Percentiles rank a stretch among this genome's conserved stretches.
These are phyloP conservation scores for Pestalotiopsis fici DNA, from an alignment of 2,329 filamentous ascomycete species.

Conservation along the genomic window DNA sequence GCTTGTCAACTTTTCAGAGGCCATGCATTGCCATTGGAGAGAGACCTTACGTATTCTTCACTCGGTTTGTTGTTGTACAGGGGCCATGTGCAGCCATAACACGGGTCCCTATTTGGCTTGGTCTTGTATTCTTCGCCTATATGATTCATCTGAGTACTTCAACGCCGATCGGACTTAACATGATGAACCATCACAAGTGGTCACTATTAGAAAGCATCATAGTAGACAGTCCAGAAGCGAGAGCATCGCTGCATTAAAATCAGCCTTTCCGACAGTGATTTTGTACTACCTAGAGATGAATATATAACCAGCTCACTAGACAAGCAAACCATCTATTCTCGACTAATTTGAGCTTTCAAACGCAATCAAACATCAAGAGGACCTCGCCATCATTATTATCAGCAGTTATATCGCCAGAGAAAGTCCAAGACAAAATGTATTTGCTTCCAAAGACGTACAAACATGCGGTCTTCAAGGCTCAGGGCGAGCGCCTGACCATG, in stretches of 20 bases:
- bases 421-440: neutral
- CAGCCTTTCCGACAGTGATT: neutral
- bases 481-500: slow-evolving; percentile 46
- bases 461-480: slow-evolving; percentile 54
- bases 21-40: neutral
- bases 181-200: neutral
- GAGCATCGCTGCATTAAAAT: neutral
- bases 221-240: neutral
- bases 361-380: neutral
- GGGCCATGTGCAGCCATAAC: neutral
- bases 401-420: neutral
- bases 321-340: neutral
- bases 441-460: slow-evolving; percentile 46
- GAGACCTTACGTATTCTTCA: too few relatives aligned
- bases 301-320: neutral
- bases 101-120: too few relatives aligned
- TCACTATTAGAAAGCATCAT: neutral
- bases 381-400: neutral
- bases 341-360: neutral
- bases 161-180: neutral
- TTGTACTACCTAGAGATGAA: neutral
- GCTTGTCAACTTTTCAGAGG: neutral
- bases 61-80: too few relatives aligned
- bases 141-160: neutral
- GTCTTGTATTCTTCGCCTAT: neutral